phyloP scores from a whole-genome alignment of 441 rosid species.

The Lepidium campestre region DNA sequence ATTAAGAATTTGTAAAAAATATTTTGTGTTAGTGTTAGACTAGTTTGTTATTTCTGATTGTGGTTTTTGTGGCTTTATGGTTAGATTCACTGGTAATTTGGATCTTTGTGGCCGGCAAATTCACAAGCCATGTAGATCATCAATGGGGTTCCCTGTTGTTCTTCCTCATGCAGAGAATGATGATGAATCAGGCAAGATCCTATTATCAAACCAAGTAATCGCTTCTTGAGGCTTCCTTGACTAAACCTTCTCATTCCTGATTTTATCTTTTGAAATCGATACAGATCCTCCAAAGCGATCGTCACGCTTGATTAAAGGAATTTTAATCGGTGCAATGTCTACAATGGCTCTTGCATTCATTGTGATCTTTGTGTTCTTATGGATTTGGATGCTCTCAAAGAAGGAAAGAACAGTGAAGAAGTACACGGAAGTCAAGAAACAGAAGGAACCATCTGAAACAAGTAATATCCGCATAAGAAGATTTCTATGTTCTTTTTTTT shows the following conservation, averaged over 20 bases:
- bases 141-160: conserved; percentile 91
- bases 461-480: conserved; percentile 25
- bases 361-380: conserved; percentile 63
- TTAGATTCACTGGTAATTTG: conserved; percentile 74
- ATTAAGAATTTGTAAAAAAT: neutral
- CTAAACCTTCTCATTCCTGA: conserved; percentile 3
- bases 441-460: conserved; percentile 51
- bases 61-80: neutral
- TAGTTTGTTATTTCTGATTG: neutral
- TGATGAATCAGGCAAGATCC: conserved; percentile 67
- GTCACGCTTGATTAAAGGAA: conserved; percentile 77
- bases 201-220: neutral
- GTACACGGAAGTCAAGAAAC: conserved; percentile 88
- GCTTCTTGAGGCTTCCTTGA: neutral
- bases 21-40: neutral
- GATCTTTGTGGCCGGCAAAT: conserved; percentile 93
- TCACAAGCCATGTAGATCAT: conserved; percentile 82
- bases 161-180: conserved; percentile 86
- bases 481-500: neutral
- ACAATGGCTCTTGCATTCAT: conserved; percentile 63
- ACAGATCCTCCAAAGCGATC: conserved; percentile 68
- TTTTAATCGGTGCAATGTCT: conserved; percentile 75
- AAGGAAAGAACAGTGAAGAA: conserved; percentile 80
- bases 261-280: neutral
- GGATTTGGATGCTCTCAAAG: conserved; percentile 77